Evolutionary conservation across 73 alveolate genomes (phyloP), one percentile per base, ranked within the genome.

Genomic region (Stentor roeselii): DNA sequence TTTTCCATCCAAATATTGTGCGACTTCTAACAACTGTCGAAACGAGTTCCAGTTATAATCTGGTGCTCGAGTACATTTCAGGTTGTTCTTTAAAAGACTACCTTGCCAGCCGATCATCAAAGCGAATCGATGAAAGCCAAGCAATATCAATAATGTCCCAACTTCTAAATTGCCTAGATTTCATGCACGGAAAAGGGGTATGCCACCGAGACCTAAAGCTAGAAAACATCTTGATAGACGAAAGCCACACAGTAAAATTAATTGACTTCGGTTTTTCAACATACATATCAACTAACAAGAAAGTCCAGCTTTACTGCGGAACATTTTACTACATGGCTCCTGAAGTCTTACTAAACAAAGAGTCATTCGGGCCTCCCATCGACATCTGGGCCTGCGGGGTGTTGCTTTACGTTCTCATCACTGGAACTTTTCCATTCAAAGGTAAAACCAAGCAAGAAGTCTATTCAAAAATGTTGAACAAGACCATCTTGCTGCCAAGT

Each of bases 301-400:
- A 88, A 60, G 67, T 86, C 36, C 84, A 75, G 31, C 39, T 86
- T 60, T 88, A 85, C 78, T 88, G 94, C 84, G 99, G 99, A 3
- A 96, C 99, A 35, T 97, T 98, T 2, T 84, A 95, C 34, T 96
- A 96, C 86, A 96, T 96, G 99, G 95, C 99, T 2, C 99, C 99
- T 0, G 99, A 96, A 89, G 89, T 96, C 31, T 95, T 88, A 1
- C 37, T 77, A 14, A 67, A 78, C 60, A 74, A 76, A 21, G 94
- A 88, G 38, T 86, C 84, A 40, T 86, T 75, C 21, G 94, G 94
- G 41, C 87, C 87, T 38, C 92, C 94, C 1, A 86, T 89, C 2
- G 94, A 88, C 41, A 87, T 88, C 59, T 88, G 94, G 89, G 91
- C 94, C 2, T 42, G 78, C 21, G 94, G 94, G 3, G 91, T 88